Evolutionary conservation across 139 green algal genomes (phyloP).

Genomic region (Chlamydomonas eustigma): DNA sequence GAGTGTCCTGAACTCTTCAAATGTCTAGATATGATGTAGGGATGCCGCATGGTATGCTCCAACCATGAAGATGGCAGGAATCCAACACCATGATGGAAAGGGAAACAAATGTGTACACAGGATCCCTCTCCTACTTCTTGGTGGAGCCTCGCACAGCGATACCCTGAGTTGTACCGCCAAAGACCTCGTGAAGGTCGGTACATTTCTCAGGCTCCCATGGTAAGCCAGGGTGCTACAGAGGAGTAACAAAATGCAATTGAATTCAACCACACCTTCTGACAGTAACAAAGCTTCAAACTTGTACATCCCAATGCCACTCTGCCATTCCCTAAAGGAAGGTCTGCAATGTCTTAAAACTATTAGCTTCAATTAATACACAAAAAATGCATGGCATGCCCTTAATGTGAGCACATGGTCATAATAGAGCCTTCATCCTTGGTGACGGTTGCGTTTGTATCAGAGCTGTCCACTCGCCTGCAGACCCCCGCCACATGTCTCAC

Average conservation of each 20-base stretch:
- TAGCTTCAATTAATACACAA: no score
- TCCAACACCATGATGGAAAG: no score
- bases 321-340: not conserved
- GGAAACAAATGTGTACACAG: no score
- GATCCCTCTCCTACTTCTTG: not conserved
- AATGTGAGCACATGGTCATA: no score
- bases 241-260: not conserved
- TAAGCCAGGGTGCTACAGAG: slow-evolving; percentile 65
- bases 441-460: no score
- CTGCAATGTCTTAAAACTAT: not conserved
- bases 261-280: not conserved
- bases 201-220: slow-evolving; percentile 55
- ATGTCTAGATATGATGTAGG: no score
- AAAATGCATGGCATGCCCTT: no score
- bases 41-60: no score
- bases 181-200: slow-evolving; percentile 50
- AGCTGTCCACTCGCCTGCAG: no score
- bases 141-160: slow-evolving; percentile 58
- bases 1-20: no score
- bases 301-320: not conserved
- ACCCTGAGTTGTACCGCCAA: slow-evolving; percentile 59
- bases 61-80: no score
- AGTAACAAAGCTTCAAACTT: not conserved
- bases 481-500: slow-evolving; percentile 41
- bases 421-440: no score